Evolutionary conservation across 345 rosid species (phyloP), one percentile per base, ranked within the genome.

Genomic region (Sisymbrium altissimum): DNA sequence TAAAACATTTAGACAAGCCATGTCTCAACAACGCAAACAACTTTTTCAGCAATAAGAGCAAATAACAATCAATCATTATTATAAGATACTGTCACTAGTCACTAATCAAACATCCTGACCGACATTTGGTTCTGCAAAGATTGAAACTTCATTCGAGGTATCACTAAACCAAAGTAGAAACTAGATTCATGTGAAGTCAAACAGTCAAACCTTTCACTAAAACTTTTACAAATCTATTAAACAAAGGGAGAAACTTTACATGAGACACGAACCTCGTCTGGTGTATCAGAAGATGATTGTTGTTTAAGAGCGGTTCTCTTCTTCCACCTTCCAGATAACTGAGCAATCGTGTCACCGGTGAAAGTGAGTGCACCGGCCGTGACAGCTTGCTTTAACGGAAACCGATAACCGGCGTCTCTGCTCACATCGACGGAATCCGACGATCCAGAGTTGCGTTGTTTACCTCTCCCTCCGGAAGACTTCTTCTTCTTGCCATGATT

Each of bases 261-360:
- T 39, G 50, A 54, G 50, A 46, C 74, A 23, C n/a, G 39, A 68
- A 76, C 80, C 76, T 77, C 56, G 36, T 64, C 76, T 10, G 50
- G 18, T 46, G 36, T 27, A 77, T 62, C 75, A 68, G 76, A 52
- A 15, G 74, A 13, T 15, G 83, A 39, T 11, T 63, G 79, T 3
- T 60, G 79, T 3, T 60, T 43, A 39, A 71, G 79, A 17, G 77
- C 62, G 23, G 59, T 57, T 33, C 48, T 72, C 54, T 76, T 83
- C 66, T 79, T 81, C 87, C 85, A 85, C 40, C 86, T 84, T 27
- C 68, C 81, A 3, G 60, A 76, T 38, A 89, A 19, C 64, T 94
- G 97, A 69, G 98, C 95, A 29, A 89, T 86, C 1, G 96, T 80
- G 71, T 91, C 98, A 6, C 97, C 98, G 15, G 93, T 66, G 15